A percentile compares a stretch with the other conserved stretches of the same genome.
phyloP scores from a whole-genome alignment of 2,329 filamentous ascomycete species.

The Cordyceps tenuipes region DNA sequence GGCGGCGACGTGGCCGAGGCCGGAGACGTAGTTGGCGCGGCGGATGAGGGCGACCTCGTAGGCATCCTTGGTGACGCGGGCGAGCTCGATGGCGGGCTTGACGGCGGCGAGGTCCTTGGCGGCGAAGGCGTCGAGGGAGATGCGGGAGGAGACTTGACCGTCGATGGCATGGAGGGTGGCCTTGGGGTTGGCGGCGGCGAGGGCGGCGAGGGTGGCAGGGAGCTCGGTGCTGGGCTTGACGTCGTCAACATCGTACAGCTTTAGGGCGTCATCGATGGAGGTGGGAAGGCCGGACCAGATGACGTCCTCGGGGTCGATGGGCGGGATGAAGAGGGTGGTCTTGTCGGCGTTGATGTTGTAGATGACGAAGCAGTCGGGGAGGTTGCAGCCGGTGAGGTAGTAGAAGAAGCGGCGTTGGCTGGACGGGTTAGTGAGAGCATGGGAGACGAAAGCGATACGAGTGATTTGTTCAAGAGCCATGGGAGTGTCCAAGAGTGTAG shows the following conservation, averaged over 20 bases:
- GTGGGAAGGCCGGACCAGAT: conserved; percentile 90
- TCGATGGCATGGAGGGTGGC: conserved; percentile 65
- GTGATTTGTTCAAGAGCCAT: too few species aligned
- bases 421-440: not conserved
- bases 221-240: conserved; percentile 66
- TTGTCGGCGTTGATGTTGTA: conserved; percentile 70
- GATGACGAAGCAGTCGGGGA: conserved; percentile 70
- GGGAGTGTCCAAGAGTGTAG: too few species aligned
- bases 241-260: conserved; percentile 72
- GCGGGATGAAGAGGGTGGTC: conserved; percentile 84
- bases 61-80: conserved; percentile 63
- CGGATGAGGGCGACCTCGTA: conserved; percentile 66
- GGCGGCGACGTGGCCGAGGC: conserved; percentile 56
- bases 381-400: conserved; percentile 79
- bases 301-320: conserved; percentile 77
- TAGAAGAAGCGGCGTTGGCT: conserved; percentile 90
- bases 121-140: conserved; percentile 64
- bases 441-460: not conserved
- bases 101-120: conserved; percentile 49
- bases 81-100: conserved; percentile 58
- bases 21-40: conserved; percentile 63
- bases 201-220: conserved; percentile 58
- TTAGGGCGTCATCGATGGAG: conserved; percentile 63
- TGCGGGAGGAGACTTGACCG: conserved; percentile 63
- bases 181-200: conserved; percentile 31